These are phyloP conservation scores for Mimosa pudica DNA, from an alignment of 306 rosid species.

Conservation along the genomic window DNA sequence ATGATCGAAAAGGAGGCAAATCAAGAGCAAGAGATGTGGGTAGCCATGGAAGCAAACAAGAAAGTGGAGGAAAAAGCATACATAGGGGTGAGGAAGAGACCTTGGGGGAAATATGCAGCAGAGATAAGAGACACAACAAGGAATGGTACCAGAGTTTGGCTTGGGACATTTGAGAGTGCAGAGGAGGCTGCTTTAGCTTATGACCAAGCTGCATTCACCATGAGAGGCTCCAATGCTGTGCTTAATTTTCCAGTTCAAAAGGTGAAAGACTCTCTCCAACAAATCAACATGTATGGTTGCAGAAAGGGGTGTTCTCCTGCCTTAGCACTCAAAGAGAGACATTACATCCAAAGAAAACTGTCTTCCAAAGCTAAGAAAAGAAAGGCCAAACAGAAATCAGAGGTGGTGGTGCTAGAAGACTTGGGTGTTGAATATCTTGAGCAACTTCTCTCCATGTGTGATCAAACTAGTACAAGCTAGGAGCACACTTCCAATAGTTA, in stretches of 20 bases:
- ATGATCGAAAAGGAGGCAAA: neutral
- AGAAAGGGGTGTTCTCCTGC: neutral
- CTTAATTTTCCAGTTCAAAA: neutral
- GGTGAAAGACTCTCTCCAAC: neutral
- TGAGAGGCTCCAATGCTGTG: neutral
- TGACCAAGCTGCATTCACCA: conserved; percentile 6
- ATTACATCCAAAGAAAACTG: neutral
- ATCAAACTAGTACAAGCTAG: neutral
- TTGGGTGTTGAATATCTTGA: neutral
- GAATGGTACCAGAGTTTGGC: neutral
- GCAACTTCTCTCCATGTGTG: neutral
- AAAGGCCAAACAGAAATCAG: neutral
- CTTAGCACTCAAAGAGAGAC: neutral
- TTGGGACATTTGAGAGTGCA: neutral
- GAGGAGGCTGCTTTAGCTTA: neutral
- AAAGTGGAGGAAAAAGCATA: neutral
- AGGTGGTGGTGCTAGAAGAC: neutral
- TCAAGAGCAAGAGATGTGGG: neutral
- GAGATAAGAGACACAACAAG: neutral
- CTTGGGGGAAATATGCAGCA: neutral
- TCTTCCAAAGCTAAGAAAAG: neutral
- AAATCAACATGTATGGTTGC: neutral
- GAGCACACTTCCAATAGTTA: neutral
- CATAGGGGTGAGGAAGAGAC: conserved; percentile 1
- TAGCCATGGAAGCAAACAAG: neutral